Percentiles rank a stretch among this genome's conserved stretches.
phyloP scores from a whole-genome alignment of 1,284 basidiomycete species.

The Peniophora sp. region DNA sequence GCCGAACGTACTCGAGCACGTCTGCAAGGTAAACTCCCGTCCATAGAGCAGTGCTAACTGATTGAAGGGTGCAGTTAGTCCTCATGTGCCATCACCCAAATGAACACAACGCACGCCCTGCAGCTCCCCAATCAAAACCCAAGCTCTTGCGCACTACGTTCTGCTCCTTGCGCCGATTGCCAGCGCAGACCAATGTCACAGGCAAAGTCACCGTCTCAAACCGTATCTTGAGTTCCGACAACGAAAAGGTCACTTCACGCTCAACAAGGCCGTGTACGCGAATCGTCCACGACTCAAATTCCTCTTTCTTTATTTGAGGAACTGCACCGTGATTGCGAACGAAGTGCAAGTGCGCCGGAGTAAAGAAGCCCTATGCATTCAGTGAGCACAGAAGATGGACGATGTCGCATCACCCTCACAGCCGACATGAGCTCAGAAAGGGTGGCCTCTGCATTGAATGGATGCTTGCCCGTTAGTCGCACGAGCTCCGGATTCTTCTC shows the following conservation, averaged over 20 bases:
- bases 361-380: slow-evolving; percentile 49
- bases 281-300: slow-evolving; percentile 40
- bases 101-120: slow-evolving; percentile 13
- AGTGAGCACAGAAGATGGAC: neutral
- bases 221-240: neutral
- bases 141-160: slow-evolving; percentile 59
- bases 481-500: slow-evolving; percentile 27
- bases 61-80: slow-evolving; percentile 14
- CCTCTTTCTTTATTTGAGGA: slow-evolving; percentile 35
- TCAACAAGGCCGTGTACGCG: slow-evolving; percentile 33
- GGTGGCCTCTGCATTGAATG: slow-evolving; percentile 52
- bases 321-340: slow-evolving; percentile 65
- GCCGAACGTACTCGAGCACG: slow-evolving; percentile 31
- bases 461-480: slow-evolving; percentile 52
- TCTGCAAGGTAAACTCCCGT: slow-evolving; percentile 62
- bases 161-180: slow-evolving; percentile 65
- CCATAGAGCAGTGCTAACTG: slow-evolving; percentile 49
- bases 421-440: slow-evolving; percentile 32
- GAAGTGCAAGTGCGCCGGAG: slow-evolving; percentile 56
- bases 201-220: slow-evolving; percentile 56
- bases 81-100: slow-evolving; percentile 9
- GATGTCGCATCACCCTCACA: slow-evolving; percentile 13
- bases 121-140: slow-evolving; percentile 54
- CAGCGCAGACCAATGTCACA: slow-evolving; percentile 62
- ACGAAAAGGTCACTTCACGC: neutral